A percentile compares a stretch with the other conserved stretches of the same genome.
Evolutionary conservation across 306 rosid species (phyloP).

Genomic region (Malus sylvestris): DNA sequence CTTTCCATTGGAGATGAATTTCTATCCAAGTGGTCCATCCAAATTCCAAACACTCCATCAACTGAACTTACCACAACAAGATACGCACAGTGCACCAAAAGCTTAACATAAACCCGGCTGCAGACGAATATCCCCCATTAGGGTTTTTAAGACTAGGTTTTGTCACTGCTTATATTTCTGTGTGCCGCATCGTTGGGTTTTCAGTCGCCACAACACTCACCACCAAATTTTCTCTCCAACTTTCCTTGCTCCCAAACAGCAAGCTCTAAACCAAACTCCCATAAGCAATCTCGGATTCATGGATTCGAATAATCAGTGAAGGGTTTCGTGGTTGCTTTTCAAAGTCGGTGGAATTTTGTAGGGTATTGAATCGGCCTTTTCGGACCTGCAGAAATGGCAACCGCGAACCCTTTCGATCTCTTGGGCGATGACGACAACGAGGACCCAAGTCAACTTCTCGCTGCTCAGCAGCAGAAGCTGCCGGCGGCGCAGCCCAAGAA

Average conservation of each 20-base stretch:
- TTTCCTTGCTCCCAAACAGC: neutral
- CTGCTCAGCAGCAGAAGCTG: constrained; percentile 30
- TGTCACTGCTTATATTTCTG: constrained; percentile 6
- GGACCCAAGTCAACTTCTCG: constrained; percentile 43
- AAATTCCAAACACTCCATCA: neutral
- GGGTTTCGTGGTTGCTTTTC: constrained; percentile 29
- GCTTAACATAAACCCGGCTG: neutral
- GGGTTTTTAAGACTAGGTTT: constrained; percentile 44
- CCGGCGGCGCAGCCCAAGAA: constrained; percentile 30
- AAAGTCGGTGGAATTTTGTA: constrained; percentile 9
- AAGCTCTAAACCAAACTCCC: neutral
- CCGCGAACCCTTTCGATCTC: constrained; percentile 55
- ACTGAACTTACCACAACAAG: neutral
- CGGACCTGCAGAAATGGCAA: constrained; percentile 38
- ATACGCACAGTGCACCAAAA: neutral
- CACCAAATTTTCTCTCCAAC: neutral
- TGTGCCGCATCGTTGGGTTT: constrained; percentile 49
- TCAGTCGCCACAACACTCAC: neutral
- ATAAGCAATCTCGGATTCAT: constrained; percentile 1
- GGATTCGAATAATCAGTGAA: constrained; percentile 26
- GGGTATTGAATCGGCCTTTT: constrained; percentile 15
- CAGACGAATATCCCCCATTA: constrained; percentile 15
- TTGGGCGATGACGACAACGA: constrained; percentile 54
- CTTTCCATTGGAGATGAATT: too few relatives aligned
- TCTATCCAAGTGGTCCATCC: neutral